These are phyloP conservation scores for Arabidopsis lyrata DNA, from an alignment of 441 rosid genomes.

Conservation along the genomic window DNA sequence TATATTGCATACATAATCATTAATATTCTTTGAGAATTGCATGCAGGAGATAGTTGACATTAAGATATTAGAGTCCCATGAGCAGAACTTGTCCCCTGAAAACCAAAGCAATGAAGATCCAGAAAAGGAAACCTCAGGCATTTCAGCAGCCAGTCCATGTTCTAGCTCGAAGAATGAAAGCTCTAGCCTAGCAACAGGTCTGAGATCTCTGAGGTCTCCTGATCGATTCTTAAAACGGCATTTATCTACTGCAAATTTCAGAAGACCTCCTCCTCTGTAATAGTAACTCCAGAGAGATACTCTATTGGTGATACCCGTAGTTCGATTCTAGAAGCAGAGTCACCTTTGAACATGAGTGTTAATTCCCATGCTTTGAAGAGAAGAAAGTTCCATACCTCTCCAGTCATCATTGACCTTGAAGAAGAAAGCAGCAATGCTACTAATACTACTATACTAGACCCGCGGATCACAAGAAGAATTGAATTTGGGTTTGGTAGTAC, in stretches of 20 bases:
- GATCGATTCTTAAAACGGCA: constrained; percentile 57
- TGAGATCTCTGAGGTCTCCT: constrained; percentile 56
- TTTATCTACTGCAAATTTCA: constrained; percentile 47
- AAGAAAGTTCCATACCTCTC: constrained; percentile 56
- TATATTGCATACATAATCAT: constrained; percentile 11
- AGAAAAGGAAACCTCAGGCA: constrained; percentile 62
- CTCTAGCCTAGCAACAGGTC: constrained; percentile 59
- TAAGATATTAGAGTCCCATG: constrained; percentile 48
- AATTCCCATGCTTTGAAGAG: constrained; percentile 75
- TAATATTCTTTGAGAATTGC: constrained; percentile 41
- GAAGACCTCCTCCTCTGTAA: constrained; percentile 35
- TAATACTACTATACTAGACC: constrained; percentile 27
- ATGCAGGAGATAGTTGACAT: constrained; percentile 67
- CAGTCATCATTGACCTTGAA: constrained; percentile 47
- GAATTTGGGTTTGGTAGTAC: constrained; percentile 56
- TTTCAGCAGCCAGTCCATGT: constrained; percentile 51
- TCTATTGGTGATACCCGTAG: constrained; percentile 30
- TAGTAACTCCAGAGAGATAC: constrained; percentile 56
- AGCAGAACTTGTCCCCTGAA: constrained; percentile 43
- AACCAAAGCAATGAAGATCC: constrained; percentile 62
- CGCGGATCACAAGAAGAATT: constrained; percentile 53
- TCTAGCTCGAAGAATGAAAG: constrained; percentile 57
- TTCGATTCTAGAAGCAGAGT: constrained; percentile 58
- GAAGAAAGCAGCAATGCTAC: constrained; percentile 48
- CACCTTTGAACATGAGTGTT: constrained; percentile 65